phyloP scores from a whole-genome alignment of 257 asterid genomes.

The Misopates orontium region DNA sequence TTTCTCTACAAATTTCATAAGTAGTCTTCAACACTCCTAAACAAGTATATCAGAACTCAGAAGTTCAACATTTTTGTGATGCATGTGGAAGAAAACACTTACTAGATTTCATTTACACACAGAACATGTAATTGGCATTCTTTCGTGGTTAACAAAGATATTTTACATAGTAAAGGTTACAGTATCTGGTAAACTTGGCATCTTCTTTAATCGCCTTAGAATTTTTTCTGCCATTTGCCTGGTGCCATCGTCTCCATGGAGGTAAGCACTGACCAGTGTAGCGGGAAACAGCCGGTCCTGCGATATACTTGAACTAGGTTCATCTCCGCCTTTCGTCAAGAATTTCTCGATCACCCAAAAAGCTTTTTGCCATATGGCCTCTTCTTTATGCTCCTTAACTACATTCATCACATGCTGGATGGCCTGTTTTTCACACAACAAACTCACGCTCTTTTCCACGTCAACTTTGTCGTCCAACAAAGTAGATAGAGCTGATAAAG shows the following conservation, averaged over 20 bases:
- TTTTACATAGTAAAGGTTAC: constrained; percentile 42
- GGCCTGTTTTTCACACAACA: constrained; percentile 53
- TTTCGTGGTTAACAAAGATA: too few species aligned
- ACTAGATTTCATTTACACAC: too few species aligned
- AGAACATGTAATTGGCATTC: too few species aligned
- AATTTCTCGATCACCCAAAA: constrained; percentile 80
- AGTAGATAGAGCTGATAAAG: constrained; percentile 69
- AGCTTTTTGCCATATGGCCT: constrained; percentile 54
- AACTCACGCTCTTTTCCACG: constrained; percentile 52
- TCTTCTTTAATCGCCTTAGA: constrained; percentile 65
- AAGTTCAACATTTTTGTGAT: too few species aligned
- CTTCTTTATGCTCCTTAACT: constrained; percentile 69
- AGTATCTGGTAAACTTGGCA: constrained; percentile 49
- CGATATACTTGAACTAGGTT: constrained; percentile 51
- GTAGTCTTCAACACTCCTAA: too few species aligned
- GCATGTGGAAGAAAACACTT: too few species aligned
- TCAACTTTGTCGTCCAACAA: constrained; percentile 69
- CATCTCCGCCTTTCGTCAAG: constrained; percentile 62
- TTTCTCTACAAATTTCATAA: too few species aligned
- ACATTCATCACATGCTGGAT: constrained; percentile 51
- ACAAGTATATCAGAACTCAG: too few species aligned
- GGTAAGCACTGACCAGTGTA: constrained; percentile 59
- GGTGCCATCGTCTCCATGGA: constrained; percentile 66
- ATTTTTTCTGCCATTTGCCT: constrained; percentile 73
- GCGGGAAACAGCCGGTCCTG: constrained; percentile 61